Evolutionary conservation across 2,329 filamentous ascomycete genomes (phyloP), one percentile per base, ranked within the genome.

Genomic region (Acrocalymma vagum): DNA sequence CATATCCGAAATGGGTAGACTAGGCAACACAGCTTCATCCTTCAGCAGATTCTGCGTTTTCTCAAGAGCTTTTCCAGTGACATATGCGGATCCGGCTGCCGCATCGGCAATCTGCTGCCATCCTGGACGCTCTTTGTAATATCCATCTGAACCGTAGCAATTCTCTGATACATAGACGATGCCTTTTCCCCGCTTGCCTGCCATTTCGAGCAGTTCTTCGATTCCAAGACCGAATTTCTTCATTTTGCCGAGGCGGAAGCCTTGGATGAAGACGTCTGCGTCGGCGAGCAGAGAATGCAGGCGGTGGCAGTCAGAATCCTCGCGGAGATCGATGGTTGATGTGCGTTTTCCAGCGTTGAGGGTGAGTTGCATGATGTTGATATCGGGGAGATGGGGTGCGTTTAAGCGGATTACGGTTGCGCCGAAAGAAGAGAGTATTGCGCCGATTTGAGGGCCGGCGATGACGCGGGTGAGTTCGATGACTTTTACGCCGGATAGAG

Each of bases 211-310:
- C 20, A 78, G 51, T n/a, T 65, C 67, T 8, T 74, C 55, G 3
- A 73, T 60, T 0, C 74, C 70, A 11, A 76, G 64, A 1, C 74
- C 74, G n/a, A 63, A 67, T 17, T 67, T 64, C 23, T 67, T 63
- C 31, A 82, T 64, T 8, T 70, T 66, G 6, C 70, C 71, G 7
- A 71, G 69, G 7, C 79, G 69, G 65, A 77, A 82, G 9, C 78
- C 79, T 36, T 80, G 72, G 21, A 81, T 53, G 38, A 81, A 72
- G 31, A 80, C 72, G 48, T 82, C 79, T 3, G 72, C 76, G 3
- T 77, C 73, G 5, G 51, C 51, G 13, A 81, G 50, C 1, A 80
- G 67, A 2, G 58, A 50, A 5, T 58, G 56, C 1, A 78, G 53
- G 4, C 71, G 55, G 3, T 55, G 50, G 20, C 60, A 61, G 13